phyloP scores from a whole-genome alignment of 768 basidiomycete species.

The Panellus pusillus region DNA sequence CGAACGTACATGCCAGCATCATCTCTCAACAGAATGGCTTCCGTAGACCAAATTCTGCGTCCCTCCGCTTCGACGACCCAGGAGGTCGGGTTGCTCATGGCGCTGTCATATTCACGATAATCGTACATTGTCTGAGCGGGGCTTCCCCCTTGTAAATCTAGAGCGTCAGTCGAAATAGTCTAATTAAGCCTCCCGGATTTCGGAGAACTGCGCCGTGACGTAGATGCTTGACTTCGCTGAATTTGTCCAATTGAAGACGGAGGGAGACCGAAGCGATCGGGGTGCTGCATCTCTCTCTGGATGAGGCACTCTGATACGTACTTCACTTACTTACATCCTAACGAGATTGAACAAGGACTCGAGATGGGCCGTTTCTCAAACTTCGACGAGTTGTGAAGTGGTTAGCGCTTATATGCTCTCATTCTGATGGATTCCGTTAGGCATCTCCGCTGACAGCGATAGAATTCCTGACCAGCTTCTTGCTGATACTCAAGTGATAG shows the following conservation, averaged over 20 bases:
- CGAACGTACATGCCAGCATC: not conserved
- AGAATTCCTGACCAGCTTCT: too few relatives aligned
- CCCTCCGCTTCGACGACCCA: conserved; percentile 17
- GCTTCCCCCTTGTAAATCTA: too few relatives aligned
- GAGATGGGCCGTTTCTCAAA: too few relatives aligned
- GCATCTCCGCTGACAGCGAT: too few relatives aligned
- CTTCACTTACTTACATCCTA: conserved; percentile 3
- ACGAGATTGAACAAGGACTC: too few relatives aligned
- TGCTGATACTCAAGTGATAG: too few relatives aligned
- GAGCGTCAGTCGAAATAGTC: not conserved
- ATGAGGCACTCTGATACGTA: conserved; percentile 10
- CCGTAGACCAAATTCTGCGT: conserved; percentile 5
- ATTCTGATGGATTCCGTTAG: too few relatives aligned
- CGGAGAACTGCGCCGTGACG: not conserved
- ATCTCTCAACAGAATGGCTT: conserved; percentile 5
- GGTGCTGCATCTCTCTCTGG: not conserved
- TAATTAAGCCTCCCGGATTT: conserved; percentile 5
- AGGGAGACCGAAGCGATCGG: conserved; percentile 4
- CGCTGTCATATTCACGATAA: conserved; percentile 7
- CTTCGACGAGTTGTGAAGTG: too few relatives aligned
- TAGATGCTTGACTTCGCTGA: conserved; percentile 12
- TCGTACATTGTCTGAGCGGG: not conserved
- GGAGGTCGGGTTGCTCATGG: conserved; percentile 5
- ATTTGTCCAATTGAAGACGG: conserved; percentile 9
- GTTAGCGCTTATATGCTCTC: too few relatives aligned